Percentiles rank a stretch among this genome's conserved stretches.
phyloP scores from a whole-genome alignment of 441 rosid genomes.

The Populus tomentosa region DNA sequence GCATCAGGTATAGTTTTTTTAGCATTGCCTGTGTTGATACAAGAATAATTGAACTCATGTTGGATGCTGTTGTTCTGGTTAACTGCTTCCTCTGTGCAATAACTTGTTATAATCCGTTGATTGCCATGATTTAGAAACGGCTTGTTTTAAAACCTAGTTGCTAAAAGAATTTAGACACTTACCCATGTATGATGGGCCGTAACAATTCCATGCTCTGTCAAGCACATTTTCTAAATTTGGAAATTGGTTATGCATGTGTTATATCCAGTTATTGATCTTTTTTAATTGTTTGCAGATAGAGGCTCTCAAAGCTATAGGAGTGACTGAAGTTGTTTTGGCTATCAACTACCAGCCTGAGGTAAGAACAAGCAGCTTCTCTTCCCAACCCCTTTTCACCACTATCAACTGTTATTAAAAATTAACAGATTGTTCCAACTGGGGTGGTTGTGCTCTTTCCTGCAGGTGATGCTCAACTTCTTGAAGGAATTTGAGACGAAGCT shows the following conservation, averaged over 20 bases:
- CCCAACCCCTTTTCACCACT: background rate
- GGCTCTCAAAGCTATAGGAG: constrained; percentile 91
- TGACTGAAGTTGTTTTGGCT: constrained; percentile 91
- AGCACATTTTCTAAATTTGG: background rate
- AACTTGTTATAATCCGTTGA: background rate
- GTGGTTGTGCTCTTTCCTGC: constrained; percentile 10
- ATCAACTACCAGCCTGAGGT: constrained; percentile 98
- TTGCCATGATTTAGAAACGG: constrained; percentile 9
- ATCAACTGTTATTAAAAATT: background rate
- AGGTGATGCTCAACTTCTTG: constrained; percentile 94
- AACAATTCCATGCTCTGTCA: background rate
- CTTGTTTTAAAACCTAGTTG: background rate
- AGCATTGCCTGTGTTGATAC: background rate
- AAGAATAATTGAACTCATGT: background rate
- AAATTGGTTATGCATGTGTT: background rate
- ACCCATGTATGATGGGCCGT: background rate
- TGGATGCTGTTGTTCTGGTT: background rate
- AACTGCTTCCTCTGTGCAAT: background rate
- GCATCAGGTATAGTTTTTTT: constrained; percentile 70
- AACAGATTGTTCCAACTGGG: constrained; percentile 1
- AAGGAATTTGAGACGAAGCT: constrained; percentile 85
- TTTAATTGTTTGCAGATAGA: constrained; percentile 56
- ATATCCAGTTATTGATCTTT: background rate
- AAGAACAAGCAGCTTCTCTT: background rate
- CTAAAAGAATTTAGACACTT: background rate